These are phyloP conservation scores for Elongisporangium prolatum DNA, from an alignment of 352 stramenopile genomes.

Conservation along the genomic window DNA sequence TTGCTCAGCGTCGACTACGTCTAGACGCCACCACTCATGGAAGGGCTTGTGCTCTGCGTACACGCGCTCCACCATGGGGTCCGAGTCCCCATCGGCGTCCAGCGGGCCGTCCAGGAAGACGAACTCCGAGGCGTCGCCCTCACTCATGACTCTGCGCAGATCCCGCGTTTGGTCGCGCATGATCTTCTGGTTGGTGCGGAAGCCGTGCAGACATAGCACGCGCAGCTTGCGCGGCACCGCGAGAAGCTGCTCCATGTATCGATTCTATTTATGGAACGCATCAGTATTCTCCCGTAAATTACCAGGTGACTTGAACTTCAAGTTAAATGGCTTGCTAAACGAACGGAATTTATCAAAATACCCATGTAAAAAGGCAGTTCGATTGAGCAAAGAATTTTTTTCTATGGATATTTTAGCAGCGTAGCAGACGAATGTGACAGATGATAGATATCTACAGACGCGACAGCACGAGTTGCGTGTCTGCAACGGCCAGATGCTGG, in stretches of 20 bases:
- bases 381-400: constrained; percentile 8
- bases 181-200: constrained; percentile 42
- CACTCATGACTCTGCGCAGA: constrained; percentile 16
- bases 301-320: constrained; percentile 24
- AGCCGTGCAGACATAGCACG: constrained; percentile 50
- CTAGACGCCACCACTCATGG: constrained; percentile 43
- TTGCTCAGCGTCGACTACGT: constrained; percentile 12
- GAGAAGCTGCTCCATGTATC: background rate
- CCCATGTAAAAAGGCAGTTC: constrained; percentile 3
- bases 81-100: constrained; percentile 25
- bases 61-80: constrained; percentile 25
- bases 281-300: constrained; percentile 4
- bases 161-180: constrained; percentile 40
- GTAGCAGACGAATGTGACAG: constrained; percentile 20
- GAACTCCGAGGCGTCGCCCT: constrained; percentile 31
- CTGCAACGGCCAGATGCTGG: constrained; percentile 9
- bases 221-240: constrained; percentile 21
- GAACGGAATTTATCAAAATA: background rate
- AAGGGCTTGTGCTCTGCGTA: constrained; percentile 27
- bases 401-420: constrained; percentile 10
- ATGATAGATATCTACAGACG: background rate
- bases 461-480: background rate
- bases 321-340: constrained; percentile 2
- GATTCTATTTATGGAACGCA: constrained; percentile 4
- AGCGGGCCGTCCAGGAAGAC: constrained; percentile 35